Evolutionary conservation across 768 basidiomycete species (phyloP).

Genomic region (Myochromella boudieri): DNA sequence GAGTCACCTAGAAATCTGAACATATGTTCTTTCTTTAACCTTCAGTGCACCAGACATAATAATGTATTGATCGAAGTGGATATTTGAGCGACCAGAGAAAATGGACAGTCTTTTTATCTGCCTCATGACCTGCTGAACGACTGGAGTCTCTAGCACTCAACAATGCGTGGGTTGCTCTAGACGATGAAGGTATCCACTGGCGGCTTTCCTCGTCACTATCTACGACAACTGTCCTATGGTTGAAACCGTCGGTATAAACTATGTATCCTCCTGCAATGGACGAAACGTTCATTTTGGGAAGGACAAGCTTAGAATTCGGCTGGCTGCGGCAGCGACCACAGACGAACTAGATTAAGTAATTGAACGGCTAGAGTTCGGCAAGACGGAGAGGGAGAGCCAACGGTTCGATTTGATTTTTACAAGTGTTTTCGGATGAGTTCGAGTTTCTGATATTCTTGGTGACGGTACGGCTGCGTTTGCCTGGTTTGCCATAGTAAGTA

Average conservation of each 20-base stretch:
- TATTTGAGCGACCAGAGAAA: too few relatives aligned
- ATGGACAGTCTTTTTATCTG: too few relatives aligned
- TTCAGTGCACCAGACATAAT: too few relatives aligned
- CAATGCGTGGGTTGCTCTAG: too few relatives aligned
- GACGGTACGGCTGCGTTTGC: too few relatives aligned
- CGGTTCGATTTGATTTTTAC: conserved; percentile 37
- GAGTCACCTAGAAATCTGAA: too few relatives aligned
- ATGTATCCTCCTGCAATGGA: conserved; percentile 1
- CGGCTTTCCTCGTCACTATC: neutral
- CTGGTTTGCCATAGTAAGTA: too few relatives aligned
- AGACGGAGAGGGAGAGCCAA: conserved; percentile 33
- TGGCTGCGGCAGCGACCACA: conserved; percentile 12
- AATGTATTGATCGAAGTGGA: too few relatives aligned
- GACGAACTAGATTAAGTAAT: conserved; percentile 16
- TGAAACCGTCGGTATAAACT: neutral
- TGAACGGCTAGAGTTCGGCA: conserved; percentile 20
- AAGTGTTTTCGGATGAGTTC: conserved; percentile 28
- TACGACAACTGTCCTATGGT: neutral
- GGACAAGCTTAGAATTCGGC: conserved; percentile 9
- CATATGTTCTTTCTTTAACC: too few relatives aligned
- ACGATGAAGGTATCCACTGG: neutral
- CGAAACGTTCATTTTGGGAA: conserved; percentile 1
- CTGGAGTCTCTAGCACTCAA: too few relatives aligned
- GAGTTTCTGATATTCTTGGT: conserved; percentile 5
- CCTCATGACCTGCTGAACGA: too few relatives aligned